Percentiles rank a stretch among this genome's conserved stretches.
Conservation (phyloP, 2,329 filamentous ascomycete species). For the Bretziella fagacearum region DNA sequence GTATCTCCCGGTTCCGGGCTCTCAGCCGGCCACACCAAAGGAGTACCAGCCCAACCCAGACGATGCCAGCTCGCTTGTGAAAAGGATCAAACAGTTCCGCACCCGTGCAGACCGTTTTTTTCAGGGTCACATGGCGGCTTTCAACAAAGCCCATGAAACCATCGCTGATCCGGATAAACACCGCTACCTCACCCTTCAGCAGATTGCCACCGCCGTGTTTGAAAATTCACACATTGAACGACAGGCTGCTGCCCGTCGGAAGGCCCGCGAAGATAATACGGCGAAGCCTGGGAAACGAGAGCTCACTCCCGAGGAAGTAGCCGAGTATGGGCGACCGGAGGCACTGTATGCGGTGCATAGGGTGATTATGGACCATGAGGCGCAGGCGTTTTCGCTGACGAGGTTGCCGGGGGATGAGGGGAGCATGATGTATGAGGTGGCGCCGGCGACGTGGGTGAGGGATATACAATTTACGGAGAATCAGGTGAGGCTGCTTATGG, state of each 20-base stretch:
- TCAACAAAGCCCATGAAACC: too few relatives aligned
- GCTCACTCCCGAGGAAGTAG: background rate
- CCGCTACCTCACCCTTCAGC: too few relatives aligned
- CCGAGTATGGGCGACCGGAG: constrained; percentile 22
- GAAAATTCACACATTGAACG: too few relatives aligned
- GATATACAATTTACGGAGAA: constrained; percentile 21
- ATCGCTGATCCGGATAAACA: too few relatives aligned
- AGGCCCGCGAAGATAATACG: background rate
- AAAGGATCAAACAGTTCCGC: too few relatives aligned
- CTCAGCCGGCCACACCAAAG: background rate
- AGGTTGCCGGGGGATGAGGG: constrained; percentile 21
- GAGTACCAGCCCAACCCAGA: background rate
- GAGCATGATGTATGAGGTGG: constrained; percentile 44
- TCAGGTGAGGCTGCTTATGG: constrained; percentile 19
- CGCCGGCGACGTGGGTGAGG: constrained; percentile 20
- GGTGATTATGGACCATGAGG: constrained; percentile 41
- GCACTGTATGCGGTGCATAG: constrained; percentile 55
- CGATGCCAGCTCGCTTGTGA: constrained; percentile 7
- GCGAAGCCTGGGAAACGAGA: background rate
- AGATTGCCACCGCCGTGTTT: too few relatives aligned
- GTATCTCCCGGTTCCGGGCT: constrained; percentile 15
- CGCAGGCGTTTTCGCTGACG: constrained; percentile 38
- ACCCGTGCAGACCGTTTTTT: too few relatives aligned
- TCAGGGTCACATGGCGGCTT: too few relatives aligned
- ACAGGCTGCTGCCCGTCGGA: too few relatives aligned